These are phyloP conservation scores for Saturnispora dispora DNA, from an alignment of 805 yeast species.

Conservation along the genomic window DNA sequence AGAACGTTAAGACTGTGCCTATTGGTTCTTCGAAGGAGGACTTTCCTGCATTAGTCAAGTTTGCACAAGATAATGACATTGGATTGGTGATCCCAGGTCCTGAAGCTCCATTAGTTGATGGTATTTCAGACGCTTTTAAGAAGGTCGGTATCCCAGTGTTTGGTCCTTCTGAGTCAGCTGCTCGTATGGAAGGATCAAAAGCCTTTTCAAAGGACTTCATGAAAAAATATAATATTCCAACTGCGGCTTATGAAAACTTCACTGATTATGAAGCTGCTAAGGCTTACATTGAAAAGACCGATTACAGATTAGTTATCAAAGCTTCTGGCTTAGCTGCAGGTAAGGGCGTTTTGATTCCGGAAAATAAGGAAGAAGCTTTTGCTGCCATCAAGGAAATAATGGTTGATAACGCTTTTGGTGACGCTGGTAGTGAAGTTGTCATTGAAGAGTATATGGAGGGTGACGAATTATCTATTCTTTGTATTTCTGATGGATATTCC, in stretches of 20 bases:
- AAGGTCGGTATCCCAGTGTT: slow-evolving; percentile 89
- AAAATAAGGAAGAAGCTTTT: slow-evolving; percentile 72
- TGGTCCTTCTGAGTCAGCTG: slow-evolving; percentile 91
- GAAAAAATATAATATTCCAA: slow-evolving; percentile 87
- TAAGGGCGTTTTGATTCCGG: slow-evolving; percentile 93
- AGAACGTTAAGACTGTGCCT: slow-evolving; percentile 60
- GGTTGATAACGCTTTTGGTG: slow-evolving; percentile 83
- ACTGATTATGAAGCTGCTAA: slow-evolving; percentile 67
- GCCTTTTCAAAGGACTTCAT: slow-evolving; percentile 89
- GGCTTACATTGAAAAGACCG: slow-evolving; percentile 52
- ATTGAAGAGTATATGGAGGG: slow-evolving; percentile 95
- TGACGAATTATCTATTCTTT: slow-evolving; percentile 88
- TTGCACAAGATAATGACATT: slow-evolving; percentile 60
- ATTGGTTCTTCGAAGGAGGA: slow-evolving; percentile 59
- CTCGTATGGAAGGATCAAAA: slow-evolving; percentile 94
- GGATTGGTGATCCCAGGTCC: slow-evolving; percentile 92
- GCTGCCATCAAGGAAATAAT: slow-evolving; percentile 79
- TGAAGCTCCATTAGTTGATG: slow-evolving; percentile 97
- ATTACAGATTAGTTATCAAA: slow-evolving; percentile 80
- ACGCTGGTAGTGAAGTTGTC: slow-evolving; percentile 91
- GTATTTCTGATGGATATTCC: slow-evolving; percentile 90
- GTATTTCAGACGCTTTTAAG: slow-evolving; percentile 63
- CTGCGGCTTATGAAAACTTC: slow-evolving; percentile 85
- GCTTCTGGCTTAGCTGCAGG: slow-evolving; percentile 99
- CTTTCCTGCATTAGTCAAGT: slow-evolving; percentile 59